These are phyloP conservation scores for Graphilbum fragrans DNA, from an alignment of 2,329 filamentous ascomycete genomes.

Conservation along the genomic window DNA sequence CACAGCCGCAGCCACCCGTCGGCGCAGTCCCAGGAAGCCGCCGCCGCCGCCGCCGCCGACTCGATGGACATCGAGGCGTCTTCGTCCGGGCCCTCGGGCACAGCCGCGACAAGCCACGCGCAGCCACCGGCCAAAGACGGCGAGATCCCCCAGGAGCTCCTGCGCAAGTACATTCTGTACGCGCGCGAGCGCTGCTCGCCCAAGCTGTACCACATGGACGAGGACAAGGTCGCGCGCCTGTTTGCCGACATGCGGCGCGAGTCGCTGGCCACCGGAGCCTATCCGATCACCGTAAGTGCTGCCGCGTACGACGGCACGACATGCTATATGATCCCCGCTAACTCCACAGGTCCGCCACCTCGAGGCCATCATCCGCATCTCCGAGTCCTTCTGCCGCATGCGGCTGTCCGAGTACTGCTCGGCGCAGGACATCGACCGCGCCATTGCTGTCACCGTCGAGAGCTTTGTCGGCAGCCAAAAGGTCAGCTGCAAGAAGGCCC, in stretches of 20 bases:
- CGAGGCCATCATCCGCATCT: slow-evolving; percentile 93
- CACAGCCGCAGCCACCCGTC: slow-evolving; percentile 73
- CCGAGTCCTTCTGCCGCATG: slow-evolving; percentile 94
- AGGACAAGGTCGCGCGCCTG: slow-evolving; percentile 87
- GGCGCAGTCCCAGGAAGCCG: not conserved
- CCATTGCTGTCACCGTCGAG: slow-evolving; percentile 92
- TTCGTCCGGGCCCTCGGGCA: slow-evolving; percentile 16
- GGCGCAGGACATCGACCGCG: slow-evolving; percentile 82
- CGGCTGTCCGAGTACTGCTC: slow-evolving; percentile 93
- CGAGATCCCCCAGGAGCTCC: slow-evolving; percentile 71
- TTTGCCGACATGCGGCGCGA: slow-evolving; percentile 96
- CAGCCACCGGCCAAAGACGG: slow-evolving; percentile 9
- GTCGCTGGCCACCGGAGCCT: slow-evolving; percentile 84
- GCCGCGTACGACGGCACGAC: no score
- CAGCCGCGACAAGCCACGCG: slow-evolving; percentile 11
- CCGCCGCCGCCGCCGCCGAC: slow-evolving; percentile 16
- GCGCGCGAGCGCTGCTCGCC: slow-evolving; percentile 79
- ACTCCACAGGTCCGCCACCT: slow-evolving; percentile 72
- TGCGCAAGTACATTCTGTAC: slow-evolving; percentile 95
- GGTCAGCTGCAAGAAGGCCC: slow-evolving; percentile 92
- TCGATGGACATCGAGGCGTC: slow-evolving; percentile 54
- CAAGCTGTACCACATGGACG: slow-evolving; percentile 94
- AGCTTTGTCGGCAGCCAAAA: slow-evolving; percentile 96
- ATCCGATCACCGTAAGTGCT: slow-evolving; percentile 82
- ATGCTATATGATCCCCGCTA: no score